These are phyloP conservation scores for Torulaspora globosa DNA, from an alignment of 1,139 yeast genomes.

Conservation along the genomic window DNA sequence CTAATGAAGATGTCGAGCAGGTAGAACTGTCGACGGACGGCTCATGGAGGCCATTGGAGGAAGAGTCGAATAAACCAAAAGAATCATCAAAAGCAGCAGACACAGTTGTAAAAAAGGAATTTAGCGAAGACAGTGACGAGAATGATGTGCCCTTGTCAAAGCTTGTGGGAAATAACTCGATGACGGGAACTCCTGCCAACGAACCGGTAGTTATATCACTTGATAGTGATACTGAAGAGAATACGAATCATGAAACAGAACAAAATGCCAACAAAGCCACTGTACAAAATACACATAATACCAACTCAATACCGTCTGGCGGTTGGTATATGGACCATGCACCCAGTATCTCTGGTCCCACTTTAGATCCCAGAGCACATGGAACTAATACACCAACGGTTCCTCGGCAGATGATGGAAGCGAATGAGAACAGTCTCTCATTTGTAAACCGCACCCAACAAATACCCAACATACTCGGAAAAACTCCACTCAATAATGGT, in stretches of 20 bases:
- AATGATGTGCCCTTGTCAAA: conserved; percentile 12
- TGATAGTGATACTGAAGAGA: conserved; percentile 34
- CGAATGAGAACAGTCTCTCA: conserved; percentile 13
- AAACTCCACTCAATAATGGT: conserved; percentile 19
- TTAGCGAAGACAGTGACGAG: conserved; percentile 37
- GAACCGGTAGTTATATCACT: conserved; percentile 33
- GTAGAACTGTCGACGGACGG: conserved; percentile 58
- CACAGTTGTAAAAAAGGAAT: conserved; percentile 34
- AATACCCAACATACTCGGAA: conserved; percentile 24
- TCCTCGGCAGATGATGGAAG: conserved; percentile 10
- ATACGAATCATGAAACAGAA: conserved; percentile 4
- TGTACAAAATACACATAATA: neutral
- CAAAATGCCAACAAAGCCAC: neutral
- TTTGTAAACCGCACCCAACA: conserved; percentile 13
- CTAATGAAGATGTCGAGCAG: conserved; percentile 48
- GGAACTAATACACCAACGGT: conserved; percentile 14
- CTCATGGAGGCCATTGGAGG: conserved; percentile 47
- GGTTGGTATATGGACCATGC: conserved; percentile 17
- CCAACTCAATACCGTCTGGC: conserved; percentile 4
- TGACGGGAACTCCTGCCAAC: conserved; percentile 11
- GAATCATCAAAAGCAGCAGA: conserved; percentile 13
- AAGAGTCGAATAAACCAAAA: conserved; percentile 26
- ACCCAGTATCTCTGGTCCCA: conserved; percentile 5
- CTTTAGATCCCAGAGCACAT: conserved; percentile 16
- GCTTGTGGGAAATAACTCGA: conserved; percentile 6